Conservation (phyloP, 768 basidiomycete genomes). For the Lepiota brunneoincarnata region DNA sequence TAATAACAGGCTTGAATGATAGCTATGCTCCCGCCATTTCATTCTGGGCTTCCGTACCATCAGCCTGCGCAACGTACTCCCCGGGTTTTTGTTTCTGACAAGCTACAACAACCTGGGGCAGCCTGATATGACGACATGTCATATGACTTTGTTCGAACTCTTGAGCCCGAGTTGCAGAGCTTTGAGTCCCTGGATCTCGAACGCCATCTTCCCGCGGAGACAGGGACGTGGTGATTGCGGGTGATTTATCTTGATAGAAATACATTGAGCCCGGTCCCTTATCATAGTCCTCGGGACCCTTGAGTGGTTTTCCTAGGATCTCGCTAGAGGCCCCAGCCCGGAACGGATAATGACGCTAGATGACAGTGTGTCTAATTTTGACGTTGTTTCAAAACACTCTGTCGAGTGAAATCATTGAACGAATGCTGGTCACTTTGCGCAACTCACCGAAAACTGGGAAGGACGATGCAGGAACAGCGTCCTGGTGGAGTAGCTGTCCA, state of each 20-base stretch:
- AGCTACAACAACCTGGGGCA: not conserved
- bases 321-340: not conserved
- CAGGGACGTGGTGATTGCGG: conserved; percentile 13
- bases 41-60: too few relatives aligned
- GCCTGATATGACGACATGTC: too few relatives aligned
- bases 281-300: conserved; percentile 12
- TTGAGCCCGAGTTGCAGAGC: too few relatives aligned
- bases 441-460: not conserved
- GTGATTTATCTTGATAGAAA: conserved; percentile 5
- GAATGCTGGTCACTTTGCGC: not conserved
- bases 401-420: not conserved
- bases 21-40: too few relatives aligned
- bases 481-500: not conserved
- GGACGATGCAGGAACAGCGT: not conserved
- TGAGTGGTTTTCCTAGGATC: conserved; percentile 4
- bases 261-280: conserved; percentile 1
- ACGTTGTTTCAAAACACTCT: not conserved
- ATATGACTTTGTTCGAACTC: too few relatives aligned
- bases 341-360: too few relatives aligned
- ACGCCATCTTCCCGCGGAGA: conserved; percentile 6
- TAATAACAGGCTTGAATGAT: too few relatives aligned
- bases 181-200: not conserved
- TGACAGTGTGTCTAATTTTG: not conserved
- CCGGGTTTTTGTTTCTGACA: too few relatives aligned
- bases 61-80: too few relatives aligned